A percentile compares a stretch with the other conserved stretches of the same genome.
phyloP scores from a whole-genome alignment of 2,329 filamentous ascomycete genomes.

The Ascochyta clinopodiicola region DNA sequence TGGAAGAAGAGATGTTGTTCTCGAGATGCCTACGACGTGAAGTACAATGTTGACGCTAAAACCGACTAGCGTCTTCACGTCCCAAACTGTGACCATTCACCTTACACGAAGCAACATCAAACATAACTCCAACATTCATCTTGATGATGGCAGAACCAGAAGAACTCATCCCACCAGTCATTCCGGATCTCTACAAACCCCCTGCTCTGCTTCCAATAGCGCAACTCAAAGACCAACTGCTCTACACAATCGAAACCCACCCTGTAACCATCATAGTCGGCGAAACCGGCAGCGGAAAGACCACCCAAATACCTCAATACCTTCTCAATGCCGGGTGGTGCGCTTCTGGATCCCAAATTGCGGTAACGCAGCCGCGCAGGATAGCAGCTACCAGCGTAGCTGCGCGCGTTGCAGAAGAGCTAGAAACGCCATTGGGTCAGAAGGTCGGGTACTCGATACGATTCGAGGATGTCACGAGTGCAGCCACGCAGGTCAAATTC shows the following conservation, averaged over 20 bases:
- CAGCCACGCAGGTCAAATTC: conserved; percentile 88
- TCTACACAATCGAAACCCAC: conserved; percentile 85
- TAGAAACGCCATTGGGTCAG: conserved; percentile 83
- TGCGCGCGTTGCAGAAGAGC: conserved; percentile 85
- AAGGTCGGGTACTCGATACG: conserved; percentile 87
- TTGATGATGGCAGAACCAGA: conserved; percentile 44
- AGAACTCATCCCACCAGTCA: conserved; percentile 59
- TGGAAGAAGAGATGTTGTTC: neutral
- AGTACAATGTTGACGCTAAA: neutral
- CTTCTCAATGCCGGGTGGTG: conserved; percentile 91
- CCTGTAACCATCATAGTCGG: conserved; percentile 89
- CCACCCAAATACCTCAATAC: conserved; percentile 93
- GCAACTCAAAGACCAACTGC: conserved; percentile 76
- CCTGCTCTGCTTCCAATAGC: conserved; percentile 84
- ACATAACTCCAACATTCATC: neutral
- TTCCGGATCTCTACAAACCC: conserved; percentile 86
- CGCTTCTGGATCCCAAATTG: conserved; percentile 79
- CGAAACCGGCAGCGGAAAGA: conserved; percentile 84
- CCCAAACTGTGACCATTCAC: neutral
- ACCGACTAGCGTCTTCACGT: neutral
- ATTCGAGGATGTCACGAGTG: conserved; percentile 89
- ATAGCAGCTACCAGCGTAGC: conserved; percentile 93
- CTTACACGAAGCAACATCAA: neutral
- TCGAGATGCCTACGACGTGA: neutral
- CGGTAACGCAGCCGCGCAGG: conserved; percentile 88